A percentile compares a stretch with the other conserved stretches of the same genome.
Evolutionary conservation across 768 basidiomycete species (phyloP).

Genomic region (Pleurotus salmoneostramineus): DNA sequence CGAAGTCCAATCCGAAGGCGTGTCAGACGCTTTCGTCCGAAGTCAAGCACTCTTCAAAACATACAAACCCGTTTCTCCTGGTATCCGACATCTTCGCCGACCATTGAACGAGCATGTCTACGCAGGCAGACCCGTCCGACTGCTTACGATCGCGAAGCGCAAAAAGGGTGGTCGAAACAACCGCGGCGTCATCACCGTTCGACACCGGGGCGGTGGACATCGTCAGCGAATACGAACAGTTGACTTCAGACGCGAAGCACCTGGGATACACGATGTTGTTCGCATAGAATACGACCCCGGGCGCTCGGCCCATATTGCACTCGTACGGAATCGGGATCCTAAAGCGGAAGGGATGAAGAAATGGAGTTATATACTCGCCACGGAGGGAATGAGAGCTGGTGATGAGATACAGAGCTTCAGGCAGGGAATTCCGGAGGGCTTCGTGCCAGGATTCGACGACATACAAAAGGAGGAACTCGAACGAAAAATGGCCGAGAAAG

Average conservation of each 20-base stretch:
- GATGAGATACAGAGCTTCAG: conserved; percentile 86
- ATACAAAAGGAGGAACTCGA: conserved; percentile 13
- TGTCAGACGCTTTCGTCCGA: conserved; percentile 41
- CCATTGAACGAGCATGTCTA: conserved; percentile 81
- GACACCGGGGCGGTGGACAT: conserved; percentile 91
- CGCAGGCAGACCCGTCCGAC: conserved; percentile 78
- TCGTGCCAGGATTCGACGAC: conserved; percentile 52
- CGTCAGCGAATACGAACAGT: conserved; percentile 78
- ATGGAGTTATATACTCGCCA: conserved; percentile 92
- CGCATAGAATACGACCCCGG: conserved; percentile 97
- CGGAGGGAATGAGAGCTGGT: conserved; percentile 85
- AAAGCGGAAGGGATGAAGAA: conserved; percentile 46
- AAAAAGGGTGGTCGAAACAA: conserved; percentile 85
- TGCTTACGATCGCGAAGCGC: conserved; percentile 77
- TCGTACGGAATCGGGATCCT: conserved; percentile 63
- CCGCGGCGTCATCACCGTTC: conserved; percentile 81
- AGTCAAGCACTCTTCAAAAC: conserved; percentile 70
- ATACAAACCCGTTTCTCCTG: conserved; percentile 85
- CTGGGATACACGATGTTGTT: conserved; percentile 84
- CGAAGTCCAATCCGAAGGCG: conserved; percentile 11
- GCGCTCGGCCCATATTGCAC: conserved; percentile 90
- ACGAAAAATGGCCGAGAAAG: conserved; percentile 12
- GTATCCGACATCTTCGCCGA: conserved; percentile 82
- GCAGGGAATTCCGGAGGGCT: conserved; percentile 72
- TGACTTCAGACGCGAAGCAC: conserved; percentile 78